phyloP scores from a whole-genome alignment of 1,139 yeast genomes.

The Yamadazyma mexicana region DNA sequence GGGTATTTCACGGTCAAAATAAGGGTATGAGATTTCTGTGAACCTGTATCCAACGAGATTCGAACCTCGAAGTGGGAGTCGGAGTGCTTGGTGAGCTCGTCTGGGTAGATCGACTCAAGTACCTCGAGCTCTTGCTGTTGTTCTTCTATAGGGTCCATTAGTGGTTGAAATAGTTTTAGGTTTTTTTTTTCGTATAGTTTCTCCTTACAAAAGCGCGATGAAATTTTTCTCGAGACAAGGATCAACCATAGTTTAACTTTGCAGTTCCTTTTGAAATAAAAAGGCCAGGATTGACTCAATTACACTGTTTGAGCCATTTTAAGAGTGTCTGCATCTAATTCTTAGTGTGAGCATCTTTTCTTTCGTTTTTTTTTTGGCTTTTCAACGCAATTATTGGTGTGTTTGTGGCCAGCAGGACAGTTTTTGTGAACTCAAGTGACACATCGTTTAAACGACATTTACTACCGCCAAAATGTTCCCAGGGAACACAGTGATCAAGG shows the following conservation, averaged over 20 bases:
- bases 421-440: too few relatives aligned
- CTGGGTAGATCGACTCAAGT: slow-evolving; percentile 88
- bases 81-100: slow-evolving; percentile 57
- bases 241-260: not conserved
- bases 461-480: slow-evolving; percentile 18
- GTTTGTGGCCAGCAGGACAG: too few relatives aligned
- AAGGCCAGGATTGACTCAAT: not conserved
- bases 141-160: slow-evolving; percentile 73
- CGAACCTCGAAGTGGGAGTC: slow-evolving; percentile 48
- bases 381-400: too few relatives aligned
- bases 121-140: slow-evolving; percentile 81
- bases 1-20: slow-evolving; percentile 65
- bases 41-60: slow-evolving; percentile 57
- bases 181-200: not conserved
- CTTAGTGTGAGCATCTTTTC: too few relatives aligned
- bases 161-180: not conserved
- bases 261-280: not conserved
- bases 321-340: too few relatives aligned
- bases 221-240: slow-evolving; percentile 2
- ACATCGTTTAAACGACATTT: too few relatives aligned
- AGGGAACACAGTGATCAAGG: slow-evolving; percentile 54
- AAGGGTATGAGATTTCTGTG: slow-evolving; percentile 53
- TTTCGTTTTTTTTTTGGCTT: too few relatives aligned
- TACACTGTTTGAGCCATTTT: too few relatives aligned
- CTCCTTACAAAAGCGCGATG: slow-evolving; percentile 3